Evolutionary conservation across 306 rosid genomes (phyloP), one percentile per base, ranked within the genome.

Genomic region (Spatholobus suberectus): DNA sequence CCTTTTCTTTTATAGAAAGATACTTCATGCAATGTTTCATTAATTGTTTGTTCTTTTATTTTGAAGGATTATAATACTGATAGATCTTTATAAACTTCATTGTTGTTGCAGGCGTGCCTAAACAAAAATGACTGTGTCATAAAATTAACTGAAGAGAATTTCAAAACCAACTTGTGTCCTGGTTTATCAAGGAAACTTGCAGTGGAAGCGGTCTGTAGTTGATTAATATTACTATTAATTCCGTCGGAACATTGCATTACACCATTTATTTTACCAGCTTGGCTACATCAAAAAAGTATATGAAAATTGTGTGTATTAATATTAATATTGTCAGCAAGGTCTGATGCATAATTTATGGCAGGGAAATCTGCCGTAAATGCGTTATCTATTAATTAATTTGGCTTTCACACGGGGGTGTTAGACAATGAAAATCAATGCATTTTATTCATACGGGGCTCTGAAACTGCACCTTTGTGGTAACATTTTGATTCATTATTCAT

Each of bases 161-260:
- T 92, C 86, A 81, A 82, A 8, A 82, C 29, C 79, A 81, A 80
- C 83, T 59, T 84, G 85, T 92, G 97, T 70, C 65, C 82, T 23
- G 80, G 76, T 51, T 82, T 75, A 66, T 75, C 88, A 2, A 88
- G 86, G 91, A 95, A 89, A 88, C 94, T 93, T 80, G 99, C 97
- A 5, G 94, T 90, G 55, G 94, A 95, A 88, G 96, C 91, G 2
- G 81, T 84, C 14, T 95, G 97, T 84, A 86, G 88, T 85, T 92
- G 90, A 89, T 70, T 44, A 26, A 44, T 27, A 47, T 0, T 62
- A 57, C 49, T 72, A n/a, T 34, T 35, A 6, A 15, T 38, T 44
- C 66, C 5, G 34, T n/a, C 71, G 71, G 29, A 82, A 32, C 59
- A 68, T 34, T 73, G 55, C 65, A 54, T 80, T 71, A 17, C 73